Evolutionary conservation across 495 filamentous ascomycete genomes (phyloP), one percentile per base, ranked within the genome.

Genomic region (Neurospora sp.): DNA sequence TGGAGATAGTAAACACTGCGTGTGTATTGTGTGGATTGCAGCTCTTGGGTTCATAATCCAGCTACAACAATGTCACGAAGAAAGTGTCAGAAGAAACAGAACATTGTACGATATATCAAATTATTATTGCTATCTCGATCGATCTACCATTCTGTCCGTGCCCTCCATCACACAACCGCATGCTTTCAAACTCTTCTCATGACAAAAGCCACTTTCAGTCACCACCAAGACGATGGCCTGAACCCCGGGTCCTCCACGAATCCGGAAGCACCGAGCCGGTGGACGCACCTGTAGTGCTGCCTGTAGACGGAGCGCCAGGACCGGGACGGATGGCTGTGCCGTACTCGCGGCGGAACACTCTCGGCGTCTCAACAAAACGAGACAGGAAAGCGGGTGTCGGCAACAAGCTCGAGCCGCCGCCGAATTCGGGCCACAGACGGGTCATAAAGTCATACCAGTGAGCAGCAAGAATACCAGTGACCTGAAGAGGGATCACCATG

Each of bases 361-460:
- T 79, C 48, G 85, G 83, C 5, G 81, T 82, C 35, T 84, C 82
- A 75, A 93, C 92, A 76, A 90, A 86, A 66, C 87, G 82, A 71
- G 85, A 88, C 71, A 97, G 78, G 70, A 92, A 88, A 0, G 70
- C 76, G 2, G 94, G 94, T 0, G 94, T 94, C 18, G 80, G 81
- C 66, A 97, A 82, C 71, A 88, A 86, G 77, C 93, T 95, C 39
- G 82, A 82, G 4, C 94, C 94, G 70, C 91, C 90, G 23, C 93
- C 94, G 82, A 94, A 94, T 54, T 89, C 87, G 18, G 94, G 94
- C 83, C 92, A 97, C 39, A 95, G 86, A 48, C 90, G 87, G 4
- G 91, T 93, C 62, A 96, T 79, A 78, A 97, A 98, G 77, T 97
- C 92, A 79, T 94, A 92, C 31, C 94, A 79, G 79, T 97, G 94